phyloP scores from a whole-genome alignment of 2,329 filamentous ascomycete genomes.

The Talaromyces albobiverticillius region DNA sequence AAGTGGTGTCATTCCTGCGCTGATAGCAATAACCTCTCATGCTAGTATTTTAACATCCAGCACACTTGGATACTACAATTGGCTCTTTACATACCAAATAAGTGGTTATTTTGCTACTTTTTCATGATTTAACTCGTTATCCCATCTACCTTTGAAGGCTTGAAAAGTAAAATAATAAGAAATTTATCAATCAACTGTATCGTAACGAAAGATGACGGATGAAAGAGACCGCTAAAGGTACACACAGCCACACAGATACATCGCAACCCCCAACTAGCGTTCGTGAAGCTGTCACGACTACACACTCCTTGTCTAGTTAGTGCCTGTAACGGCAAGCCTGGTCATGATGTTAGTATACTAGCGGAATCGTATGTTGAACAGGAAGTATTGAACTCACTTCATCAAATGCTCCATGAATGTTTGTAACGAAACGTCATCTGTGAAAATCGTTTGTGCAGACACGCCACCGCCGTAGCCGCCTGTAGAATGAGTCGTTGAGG shows the following conservation, averaged over 20 bases:
- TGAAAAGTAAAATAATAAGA: background rate
- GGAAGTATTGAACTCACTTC: slow-evolving; percentile 65
- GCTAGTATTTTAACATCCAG: too few relatives aligned
- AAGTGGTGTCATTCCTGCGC: too few relatives aligned
- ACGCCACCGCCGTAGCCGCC: slow-evolving; percentile 87
- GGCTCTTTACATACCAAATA: background rate
- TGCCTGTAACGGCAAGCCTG: slow-evolving; percentile 51
- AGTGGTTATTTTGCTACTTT: background rate
- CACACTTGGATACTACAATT: background rate
- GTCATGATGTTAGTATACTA: slow-evolving; percentile 24
- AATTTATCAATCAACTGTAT: slow-evolving; percentile 14
- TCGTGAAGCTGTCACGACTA: background rate
- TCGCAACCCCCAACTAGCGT: slow-evolving; percentile 3
- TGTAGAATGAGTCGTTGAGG: slow-evolving; percentile 92
- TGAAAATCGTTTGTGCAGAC: slow-evolving; percentile 97
- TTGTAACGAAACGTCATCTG: slow-evolving; percentile 94
- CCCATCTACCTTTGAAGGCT: background rate
- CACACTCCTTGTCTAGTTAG: slow-evolving; percentile 39
- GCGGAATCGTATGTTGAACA: background rate
- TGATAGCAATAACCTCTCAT: too few relatives aligned
- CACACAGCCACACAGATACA: slow-evolving; percentile 15
- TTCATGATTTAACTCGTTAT: background rate
- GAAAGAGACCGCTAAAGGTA: slow-evolving; percentile 17
- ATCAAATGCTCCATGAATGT: slow-evolving; percentile 99
- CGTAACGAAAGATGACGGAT: slow-evolving; percentile 13